Conservation (phyloP, 345 rosid species). For the Populus pruinosa region DNA sequence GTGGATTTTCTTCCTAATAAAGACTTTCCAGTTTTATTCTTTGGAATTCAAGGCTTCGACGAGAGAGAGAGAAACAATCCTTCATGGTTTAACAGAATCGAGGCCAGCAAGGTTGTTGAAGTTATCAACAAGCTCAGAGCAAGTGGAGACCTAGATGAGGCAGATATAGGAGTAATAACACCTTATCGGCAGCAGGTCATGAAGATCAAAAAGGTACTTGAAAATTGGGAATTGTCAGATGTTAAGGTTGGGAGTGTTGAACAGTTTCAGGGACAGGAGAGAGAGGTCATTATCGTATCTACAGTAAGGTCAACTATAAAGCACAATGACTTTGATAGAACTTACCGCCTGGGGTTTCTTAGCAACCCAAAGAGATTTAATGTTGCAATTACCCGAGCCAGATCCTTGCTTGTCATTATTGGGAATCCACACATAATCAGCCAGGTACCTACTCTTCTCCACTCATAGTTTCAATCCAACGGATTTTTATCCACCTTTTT, state of each 20-base stretch:
- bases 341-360: constrained; percentile 68
- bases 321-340: constrained; percentile 69
- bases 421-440: constrained; percentile 84
- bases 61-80: constrained; percentile 91
- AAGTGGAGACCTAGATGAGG: constrained; percentile 41
- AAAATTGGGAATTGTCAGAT: constrained; percentile 50
- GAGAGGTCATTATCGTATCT: constrained; percentile 66
- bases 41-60: constrained; percentile 85
- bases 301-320: constrained; percentile 77
- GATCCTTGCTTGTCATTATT: constrained; percentile 60
- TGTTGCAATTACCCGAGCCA: constrained; percentile 85
- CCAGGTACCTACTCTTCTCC: constrained; percentile 46
- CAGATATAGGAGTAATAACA: constrained; percentile 76
- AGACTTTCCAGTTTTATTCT: constrained; percentile 68
- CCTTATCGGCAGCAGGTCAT: constrained; percentile 86
- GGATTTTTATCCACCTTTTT: not conserved
- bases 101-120: constrained; percentile 76
- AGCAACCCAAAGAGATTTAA: constrained; percentile 88
- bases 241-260: constrained; percentile 92
- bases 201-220: constrained; percentile 63
- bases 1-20: constrained; percentile 56
- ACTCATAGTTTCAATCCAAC: not conserved
- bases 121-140: constrained; percentile 46
- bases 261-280: constrained; percentile 92
- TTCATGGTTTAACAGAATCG: constrained; percentile 85